These are phyloP conservation scores for Mariannaea sp. DNA, from an alignment of 2,329 filamentous ascomycete genomes.

Conservation along the genomic window DNA sequence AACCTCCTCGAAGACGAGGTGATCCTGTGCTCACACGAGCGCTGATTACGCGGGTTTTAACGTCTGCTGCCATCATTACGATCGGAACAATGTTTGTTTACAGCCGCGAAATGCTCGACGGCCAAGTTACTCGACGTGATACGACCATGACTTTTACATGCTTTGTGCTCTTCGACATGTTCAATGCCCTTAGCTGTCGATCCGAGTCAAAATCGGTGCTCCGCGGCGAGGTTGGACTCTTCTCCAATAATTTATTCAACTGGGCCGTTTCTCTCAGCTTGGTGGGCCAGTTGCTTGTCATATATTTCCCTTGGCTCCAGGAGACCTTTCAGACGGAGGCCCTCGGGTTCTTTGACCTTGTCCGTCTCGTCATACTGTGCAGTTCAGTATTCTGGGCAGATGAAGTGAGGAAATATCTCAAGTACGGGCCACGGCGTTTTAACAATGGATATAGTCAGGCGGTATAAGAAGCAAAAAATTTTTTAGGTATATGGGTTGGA, in stretches of 20 bases:
- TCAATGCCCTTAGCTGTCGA: conserved; percentile 93
- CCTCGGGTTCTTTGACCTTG: conserved; percentile 72
- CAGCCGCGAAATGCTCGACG: conserved; percentile 87
- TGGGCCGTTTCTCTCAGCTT: conserved; percentile 89
- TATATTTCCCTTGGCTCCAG: conserved; percentile 94
- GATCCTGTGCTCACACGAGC: conserved; percentile 89
- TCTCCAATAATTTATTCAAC: conserved; percentile 93
- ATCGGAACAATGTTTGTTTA: conserved; percentile 90
- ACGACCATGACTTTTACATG: conserved; percentile 99
- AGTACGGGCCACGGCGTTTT: conserved; percentile 61
- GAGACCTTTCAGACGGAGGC: conserved; percentile 95
- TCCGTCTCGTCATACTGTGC: conserved; percentile 73
- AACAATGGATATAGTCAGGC: conserved; percentile 68
- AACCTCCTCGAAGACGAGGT: conserved; percentile 80
- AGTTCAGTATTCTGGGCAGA: conserved; percentile 96
- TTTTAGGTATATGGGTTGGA: not conserved
- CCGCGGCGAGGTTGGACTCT: conserved; percentile 79
- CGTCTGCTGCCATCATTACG: conserved; percentile 89
- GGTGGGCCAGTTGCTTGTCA: conserved; percentile 84
- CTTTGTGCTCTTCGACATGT: conserved; percentile 99
- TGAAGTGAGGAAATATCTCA: conserved; percentile 82
- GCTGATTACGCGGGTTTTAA: conserved; percentile 83
- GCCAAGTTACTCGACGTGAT: conserved; percentile 85
- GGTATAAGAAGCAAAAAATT: conserved; percentile 51
- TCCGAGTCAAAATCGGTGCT: conserved; percentile 90